Base-by-base conservation (phyloP, 1,284 basidiomycete species). In the Fomitopsis betulina region DNA sequence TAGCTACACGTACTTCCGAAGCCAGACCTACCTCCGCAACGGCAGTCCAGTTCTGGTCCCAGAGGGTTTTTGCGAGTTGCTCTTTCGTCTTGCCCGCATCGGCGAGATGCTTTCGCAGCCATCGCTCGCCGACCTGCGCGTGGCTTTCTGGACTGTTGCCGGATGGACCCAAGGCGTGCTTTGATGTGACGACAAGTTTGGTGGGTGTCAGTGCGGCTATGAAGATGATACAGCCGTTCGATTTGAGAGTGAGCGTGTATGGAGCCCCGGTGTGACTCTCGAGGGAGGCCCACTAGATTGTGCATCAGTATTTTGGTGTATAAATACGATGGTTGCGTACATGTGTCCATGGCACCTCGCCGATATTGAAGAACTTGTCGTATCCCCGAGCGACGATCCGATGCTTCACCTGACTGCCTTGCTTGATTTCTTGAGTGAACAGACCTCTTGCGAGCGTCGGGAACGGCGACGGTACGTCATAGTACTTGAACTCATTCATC, bases 341-440 rank as follows among this genome's bases (percentile, higher is more conserved):
- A 57, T 86, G 87, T 0, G 90, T 96, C 94, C 96, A 99, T 1
- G 90, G 88, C 27, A 98, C 93, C 71, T 99, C 96, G 30, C 87
- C 91, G 35, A 97, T 92, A 71, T 98, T 99, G 80, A 99, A 99
- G 75, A 99, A 99, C 75, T 99, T 99, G 80, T 99, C 97, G 68
- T 99, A 99, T 0, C 96, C 96, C 52, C 97, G 78, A 0, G 85
- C 90, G 0, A 96, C 87, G 57, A 99, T 96, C 53, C 93, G 76
- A 67, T 91, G 80, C 43, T 64, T 67, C 40, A 62, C 66, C 17
- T 68, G 67, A 7, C 66, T 68, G 1, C 61, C 61, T 54, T 72
- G 70, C 57, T 68, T 63, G 60, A 79, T 64, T 68, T 78, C 69
- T 67, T 79, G 70, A 0, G 92, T 90, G 70, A 97, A 98, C 13